phyloP scores from a whole-genome alignment of 495 filamentous ascomycete genomes.

The Aspergillus asperescens region DNA sequence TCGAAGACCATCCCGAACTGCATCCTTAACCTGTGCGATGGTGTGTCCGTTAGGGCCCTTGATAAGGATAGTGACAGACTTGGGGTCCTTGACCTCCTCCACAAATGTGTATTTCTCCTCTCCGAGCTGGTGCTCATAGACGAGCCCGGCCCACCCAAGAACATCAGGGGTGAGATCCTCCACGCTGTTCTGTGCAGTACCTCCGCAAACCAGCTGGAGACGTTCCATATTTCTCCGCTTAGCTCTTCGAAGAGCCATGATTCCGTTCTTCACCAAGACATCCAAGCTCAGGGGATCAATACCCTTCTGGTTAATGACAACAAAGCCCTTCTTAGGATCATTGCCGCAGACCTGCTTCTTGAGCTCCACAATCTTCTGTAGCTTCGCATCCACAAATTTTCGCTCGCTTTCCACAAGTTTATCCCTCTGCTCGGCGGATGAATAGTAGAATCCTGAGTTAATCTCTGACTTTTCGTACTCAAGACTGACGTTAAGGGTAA shows the following conservation, averaged over 20 bases:
- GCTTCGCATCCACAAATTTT: slow-evolving; percentile 90
- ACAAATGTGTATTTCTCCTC: slow-evolving; percentile 99
- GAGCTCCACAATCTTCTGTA: slow-evolving; percentile 95
- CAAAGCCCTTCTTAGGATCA: slow-evolving; percentile 92
- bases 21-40: slow-evolving; percentile 92
- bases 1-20: slow-evolving; percentile 90
- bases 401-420: slow-evolving; percentile 97
- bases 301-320: slow-evolving; percentile 98
- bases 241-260: slow-evolving; percentile 85
- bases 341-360: slow-evolving; percentile 97
- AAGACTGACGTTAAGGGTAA: slow-evolving; percentile 92
- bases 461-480: slow-evolving; percentile 99
- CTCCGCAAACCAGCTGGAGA: slow-evolving; percentile 89
- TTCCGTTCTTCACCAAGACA: slow-evolving; percentile 95
- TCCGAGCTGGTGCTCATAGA: slow-evolving; percentile 95
- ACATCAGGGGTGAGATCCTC: slow-evolving; percentile 86
- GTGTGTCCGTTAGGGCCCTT: slow-evolving; percentile 97
- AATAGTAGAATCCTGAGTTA: slow-evolving; percentile 99
- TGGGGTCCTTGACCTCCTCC: slow-evolving; percentile 97
- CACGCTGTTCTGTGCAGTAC: slow-evolving; percentile 87
- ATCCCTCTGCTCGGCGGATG: slow-evolving; percentile 89
- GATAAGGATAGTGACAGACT: slow-evolving; percentile 97
- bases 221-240: slow-evolving; percentile 99
- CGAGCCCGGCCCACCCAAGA: slow-evolving; percentile 91
- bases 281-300: slow-evolving; percentile 96